phyloP scores from a whole-genome alignment of 176 grass and related monocot genomes.

The Aegilops sharonensis region DNA sequence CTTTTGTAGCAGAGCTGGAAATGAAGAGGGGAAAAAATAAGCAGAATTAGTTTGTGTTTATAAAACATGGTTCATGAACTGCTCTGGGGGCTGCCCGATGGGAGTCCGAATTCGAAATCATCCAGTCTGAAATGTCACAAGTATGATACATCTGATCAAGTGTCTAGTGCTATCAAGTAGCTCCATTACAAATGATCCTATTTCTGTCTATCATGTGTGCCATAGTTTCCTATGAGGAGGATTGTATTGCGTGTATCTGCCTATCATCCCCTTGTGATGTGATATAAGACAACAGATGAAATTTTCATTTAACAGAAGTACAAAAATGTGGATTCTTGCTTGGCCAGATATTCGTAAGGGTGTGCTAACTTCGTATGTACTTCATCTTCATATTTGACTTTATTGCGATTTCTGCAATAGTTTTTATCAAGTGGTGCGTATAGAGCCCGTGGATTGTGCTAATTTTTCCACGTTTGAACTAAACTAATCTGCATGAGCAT shows the following conservation, averaged over 20 bases:
- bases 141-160: slow-evolving; percentile 18
- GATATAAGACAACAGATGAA: slow-evolving; percentile 9
- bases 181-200: slow-evolving; percentile 15
- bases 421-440: slow-evolving; percentile 7
- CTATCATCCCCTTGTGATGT: slow-evolving; percentile 39
- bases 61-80: slow-evolving; percentile 39
- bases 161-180: slow-evolving; percentile 27
- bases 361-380: not conserved
- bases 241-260: slow-evolving; percentile 47
- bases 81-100: slow-evolving; percentile 1
- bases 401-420: not conserved
- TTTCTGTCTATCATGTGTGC: not conserved
- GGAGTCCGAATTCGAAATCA: slow-evolving; percentile 16
- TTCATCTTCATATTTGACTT: slow-evolving; percentile 39
- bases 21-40: slow-evolving; percentile 13
- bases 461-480: slow-evolving; percentile 26
- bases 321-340: slow-evolving; percentile 3
- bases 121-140: slow-evolving; percentile 29
- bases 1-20: slow-evolving; percentile 42
- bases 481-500: not conserved
- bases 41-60: slow-evolving; percentile 53
- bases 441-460: slow-evolving; percentile 30
- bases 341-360: not conserved
- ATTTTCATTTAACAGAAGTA: not conserved
- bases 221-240: slow-evolving; percentile 32